Conservation (phyloP, 2,329 filamentous ascomycete genomes). For the Fusarium graminum region DNA sequence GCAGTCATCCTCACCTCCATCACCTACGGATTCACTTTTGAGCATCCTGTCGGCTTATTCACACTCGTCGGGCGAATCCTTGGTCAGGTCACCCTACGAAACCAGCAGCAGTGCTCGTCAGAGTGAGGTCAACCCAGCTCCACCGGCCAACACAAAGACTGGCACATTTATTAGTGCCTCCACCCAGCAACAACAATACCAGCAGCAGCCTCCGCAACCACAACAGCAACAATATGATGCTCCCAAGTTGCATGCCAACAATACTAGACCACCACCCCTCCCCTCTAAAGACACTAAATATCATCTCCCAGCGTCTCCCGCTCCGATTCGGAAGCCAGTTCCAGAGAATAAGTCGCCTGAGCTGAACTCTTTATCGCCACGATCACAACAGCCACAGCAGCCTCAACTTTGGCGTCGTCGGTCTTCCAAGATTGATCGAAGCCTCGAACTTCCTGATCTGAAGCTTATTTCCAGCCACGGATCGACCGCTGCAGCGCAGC, state of each 20-base stretch:
- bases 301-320: slow-evolving; percentile 41
- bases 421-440: slow-evolving; percentile 63
- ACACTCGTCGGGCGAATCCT: slow-evolving; percentile 60
- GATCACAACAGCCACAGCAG: slow-evolving; percentile 42
- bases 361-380: slow-evolving; percentile 47
- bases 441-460: slow-evolving; percentile 62
- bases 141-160: slow-evolving; percentile 42
- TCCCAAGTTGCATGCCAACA: slow-evolving; percentile 25
- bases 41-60: slow-evolving; percentile 70
- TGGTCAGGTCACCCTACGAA: slow-evolving; percentile 58
- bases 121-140: slow-evolving; percentile 43
- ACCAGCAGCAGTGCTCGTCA: slow-evolving; percentile 44
- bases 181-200: slow-evolving; percentile 36
- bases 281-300: slow-evolving; percentile 48
- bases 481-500: slow-evolving; percentile 59
- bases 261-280: slow-evolving; percentile 41
- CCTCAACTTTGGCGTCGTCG: slow-evolving; percentile 64
- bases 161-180: slow-evolving; percentile 39
- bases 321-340: slow-evolving; percentile 31
- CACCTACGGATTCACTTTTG: slow-evolving; percentile 64
- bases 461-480: slow-evolving; percentile 64
- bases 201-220: slow-evolving; percentile 31
- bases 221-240: slow-evolving; percentile 44
- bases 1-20: slow-evolving; percentile 46
- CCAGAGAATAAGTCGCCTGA: slow-evolving; percentile 29